These are phyloP conservation scores for Aspergillus ochraceoroseus DNA, from an alignment of 2,329 filamentous ascomycete species.

Conservation along the genomic window DNA sequence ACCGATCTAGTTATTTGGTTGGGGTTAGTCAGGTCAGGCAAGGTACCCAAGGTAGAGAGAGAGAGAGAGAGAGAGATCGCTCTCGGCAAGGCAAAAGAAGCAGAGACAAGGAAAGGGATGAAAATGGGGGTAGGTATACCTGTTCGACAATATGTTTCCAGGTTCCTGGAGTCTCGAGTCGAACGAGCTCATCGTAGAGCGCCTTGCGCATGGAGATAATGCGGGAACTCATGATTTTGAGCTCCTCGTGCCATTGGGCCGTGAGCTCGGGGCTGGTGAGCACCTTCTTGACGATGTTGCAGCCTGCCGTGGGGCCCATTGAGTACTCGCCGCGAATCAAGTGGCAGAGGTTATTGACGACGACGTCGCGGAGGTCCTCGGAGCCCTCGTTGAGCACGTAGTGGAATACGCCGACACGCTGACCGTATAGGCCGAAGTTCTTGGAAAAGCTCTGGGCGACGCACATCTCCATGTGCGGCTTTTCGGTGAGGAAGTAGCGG, in stretches of 20 bases:
- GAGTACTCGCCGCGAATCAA: slow-evolving; percentile 40
- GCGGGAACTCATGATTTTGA: slow-evolving; percentile 85
- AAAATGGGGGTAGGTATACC: too few relatives aligned
- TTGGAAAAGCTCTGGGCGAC: slow-evolving; percentile 59
- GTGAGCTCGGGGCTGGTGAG: slow-evolving; percentile 75
- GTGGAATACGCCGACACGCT: slow-evolving; percentile 93
- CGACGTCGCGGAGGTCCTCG: slow-evolving; percentile 28
- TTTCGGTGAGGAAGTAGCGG: slow-evolving; percentile 80
- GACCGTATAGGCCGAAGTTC: slow-evolving; percentile 79
- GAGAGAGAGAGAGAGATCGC: too few relatives aligned
- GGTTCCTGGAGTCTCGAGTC: slow-evolving; percentile 77
- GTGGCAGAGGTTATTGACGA: slow-evolving; percentile 39
- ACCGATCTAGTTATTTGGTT: slow-evolving; percentile 47
- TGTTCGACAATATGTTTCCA: slow-evolving; percentile 98
- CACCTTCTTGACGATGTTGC: slow-evolving; percentile 74
- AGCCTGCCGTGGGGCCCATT: slow-evolving; percentile 72
- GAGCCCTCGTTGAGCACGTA: slow-evolving; percentile 35
- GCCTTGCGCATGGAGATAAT: slow-evolving; percentile 86
- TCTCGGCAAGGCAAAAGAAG: too few relatives aligned
- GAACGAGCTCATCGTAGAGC: slow-evolving; percentile 74
- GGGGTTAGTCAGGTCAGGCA: background rate
- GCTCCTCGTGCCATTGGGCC: slow-evolving; percentile 82
- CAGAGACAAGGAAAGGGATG: too few relatives aligned
- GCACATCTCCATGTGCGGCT: slow-evolving; percentile 62
- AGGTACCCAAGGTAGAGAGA: background rate